Evolutionary conservation across 495 filamentous ascomycete genomes (phyloP), one percentile per base, ranked within the genome.

Genomic region (Jackrogersella minutella): DNA sequence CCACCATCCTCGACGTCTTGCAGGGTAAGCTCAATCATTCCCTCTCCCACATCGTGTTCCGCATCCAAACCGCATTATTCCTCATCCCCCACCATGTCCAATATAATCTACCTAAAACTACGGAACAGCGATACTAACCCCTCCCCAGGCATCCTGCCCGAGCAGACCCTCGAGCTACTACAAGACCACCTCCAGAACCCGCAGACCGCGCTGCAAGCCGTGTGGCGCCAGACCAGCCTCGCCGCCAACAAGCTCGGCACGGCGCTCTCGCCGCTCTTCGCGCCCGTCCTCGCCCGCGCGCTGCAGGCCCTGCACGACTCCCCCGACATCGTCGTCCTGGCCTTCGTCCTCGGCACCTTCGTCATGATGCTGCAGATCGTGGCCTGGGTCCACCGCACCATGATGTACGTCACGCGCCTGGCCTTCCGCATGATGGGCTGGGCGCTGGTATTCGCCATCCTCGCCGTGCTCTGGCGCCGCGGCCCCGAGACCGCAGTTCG

Each of bases 391-490:
- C 85, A 85, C 46, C 82, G 90, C 33, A 75, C 91, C 2, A 77
- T 96, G 53, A 80, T 92, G 71, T 94, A 85, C 74, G 92, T 91
- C 86, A 81, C 91, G n/a, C 72, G 79, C 37, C 70, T 94, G 44
- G 81, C 78, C 5, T 70, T 90, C 56, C 73, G 82, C 26, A 14
- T 92, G 40, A 58, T 83, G 0, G 84, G 91, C 46, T 95, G 86
- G 85, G 82, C 77, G 0, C 63, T 71, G 1, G 28, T 93, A 10
- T 75, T 80, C 14, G 77, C 78, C 0, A 2, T 85, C 0, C 82
- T 76, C 0, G 75, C 82, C 33, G 85, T 84, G 58, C 79, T 91
- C 10, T 93, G 84, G 74, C 81, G 81, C 55, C 76, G 87, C 10
- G 92, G 92, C 0, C 49, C 87, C 57, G 90, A 88, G 73, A 81